Evolutionary conservation across 2,329 filamentous ascomycete species (phyloP).

Genomic region (Drechslerella coelobrocha): DNA sequence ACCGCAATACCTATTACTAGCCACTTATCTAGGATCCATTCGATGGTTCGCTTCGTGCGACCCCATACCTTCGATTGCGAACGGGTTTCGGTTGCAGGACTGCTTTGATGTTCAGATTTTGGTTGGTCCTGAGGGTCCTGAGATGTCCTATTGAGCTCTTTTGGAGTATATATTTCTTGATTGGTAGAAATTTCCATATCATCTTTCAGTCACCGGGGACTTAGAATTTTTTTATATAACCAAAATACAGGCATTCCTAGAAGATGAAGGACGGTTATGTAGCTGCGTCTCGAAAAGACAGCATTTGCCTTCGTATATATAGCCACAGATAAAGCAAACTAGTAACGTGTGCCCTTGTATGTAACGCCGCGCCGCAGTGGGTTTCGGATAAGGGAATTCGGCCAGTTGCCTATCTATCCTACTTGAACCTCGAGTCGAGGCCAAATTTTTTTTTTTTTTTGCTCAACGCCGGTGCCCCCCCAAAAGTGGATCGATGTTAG

Average conservation of each 20-base stretch:
- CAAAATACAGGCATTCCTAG: too few species aligned
- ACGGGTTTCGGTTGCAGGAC: neutral
- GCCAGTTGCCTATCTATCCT: slow-evolving; percentile 28
- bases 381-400: slow-evolving; percentile 21
- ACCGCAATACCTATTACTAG: slow-evolving; percentile 69
- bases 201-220: neutral
- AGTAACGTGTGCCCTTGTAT: too few species aligned
- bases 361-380: too few species aligned
- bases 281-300: neutral
- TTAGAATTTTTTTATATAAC: neutral
- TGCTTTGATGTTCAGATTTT: neutral
- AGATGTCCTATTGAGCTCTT: neutral
- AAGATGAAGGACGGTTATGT: too few species aligned
- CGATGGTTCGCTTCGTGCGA: slow-evolving; percentile 3
- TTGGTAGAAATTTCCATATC: neutral
- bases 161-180: neutral
- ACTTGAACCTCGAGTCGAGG: slow-evolving; percentile 15
- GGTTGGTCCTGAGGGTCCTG: neutral
- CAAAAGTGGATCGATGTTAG: neutral
- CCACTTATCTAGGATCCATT: slow-evolving; percentile 66
- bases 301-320: neutral
- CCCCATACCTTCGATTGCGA: neutral
- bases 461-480: too few species aligned
- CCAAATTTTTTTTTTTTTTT: neutral
- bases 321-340: too few species aligned